phyloP scores from a whole-genome alignment of 441 rosid genomes.

The Gossypium trilobum region DNA sequence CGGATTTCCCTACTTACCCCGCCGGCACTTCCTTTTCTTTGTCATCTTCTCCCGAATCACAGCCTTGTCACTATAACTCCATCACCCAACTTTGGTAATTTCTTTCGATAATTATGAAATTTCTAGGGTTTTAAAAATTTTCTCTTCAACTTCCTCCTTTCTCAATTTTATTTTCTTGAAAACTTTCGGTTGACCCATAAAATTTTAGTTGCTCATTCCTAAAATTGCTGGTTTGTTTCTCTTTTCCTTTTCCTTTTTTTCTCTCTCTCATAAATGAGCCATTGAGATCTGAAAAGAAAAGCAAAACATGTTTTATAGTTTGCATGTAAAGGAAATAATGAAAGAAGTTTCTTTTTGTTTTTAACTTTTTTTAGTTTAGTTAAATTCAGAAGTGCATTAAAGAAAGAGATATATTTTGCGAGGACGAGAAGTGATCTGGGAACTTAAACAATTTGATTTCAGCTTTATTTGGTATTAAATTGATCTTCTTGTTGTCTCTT shows the following conservation, averaged over 20 bases:
- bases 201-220: background rate
- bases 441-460: background rate
- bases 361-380: background rate
- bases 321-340: background rate
- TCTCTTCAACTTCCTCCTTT: background rate
- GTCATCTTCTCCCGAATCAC: background rate
- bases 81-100: background rate
- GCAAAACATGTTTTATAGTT: background rate
- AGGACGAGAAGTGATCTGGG: background rate
- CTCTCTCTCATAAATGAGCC: background rate
- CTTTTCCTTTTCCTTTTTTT: background rate
- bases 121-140: background rate
- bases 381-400: background rate
- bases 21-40: background rate
- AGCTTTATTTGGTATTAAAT: background rate
- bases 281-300: constrained; percentile 1
- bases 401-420: background rate
- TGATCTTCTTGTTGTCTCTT: background rate
- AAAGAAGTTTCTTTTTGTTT: background rate
- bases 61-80: background rate
- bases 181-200: background rate
- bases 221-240: background rate
- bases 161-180: background rate
- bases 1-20: background rate
- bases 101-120: background rate